A percentile compares a stretch with the other conserved stretches of the same genome.
These are phyloP conservation scores for Taphrina wiesneri DNA, from an alignment of 1,139 yeast species.

Conservation along the genomic window DNA sequence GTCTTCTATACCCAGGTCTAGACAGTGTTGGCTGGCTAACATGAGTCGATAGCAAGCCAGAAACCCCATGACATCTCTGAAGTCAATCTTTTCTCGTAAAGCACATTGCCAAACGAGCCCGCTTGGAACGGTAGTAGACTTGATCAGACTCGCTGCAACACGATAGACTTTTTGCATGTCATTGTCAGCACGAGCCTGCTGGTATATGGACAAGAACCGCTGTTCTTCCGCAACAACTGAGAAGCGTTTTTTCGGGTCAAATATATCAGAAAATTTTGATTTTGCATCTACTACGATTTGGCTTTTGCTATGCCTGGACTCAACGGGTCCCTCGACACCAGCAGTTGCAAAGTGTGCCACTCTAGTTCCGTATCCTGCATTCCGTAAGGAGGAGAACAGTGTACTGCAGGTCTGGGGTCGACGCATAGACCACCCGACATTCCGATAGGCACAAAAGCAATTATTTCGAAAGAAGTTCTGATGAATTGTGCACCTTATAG, in stretches of 20 bases:
- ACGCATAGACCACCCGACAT: background rate
- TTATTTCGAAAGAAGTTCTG: background rate
- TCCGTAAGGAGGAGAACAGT: background rate
- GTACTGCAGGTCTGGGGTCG: background rate
- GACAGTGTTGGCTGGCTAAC: background rate
- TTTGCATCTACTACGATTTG: background rate
- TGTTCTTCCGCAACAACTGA: background rate
- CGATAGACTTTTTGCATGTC: background rate
- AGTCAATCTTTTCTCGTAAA: background rate
- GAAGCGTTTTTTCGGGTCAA: background rate
- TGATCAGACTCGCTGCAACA: background rate
- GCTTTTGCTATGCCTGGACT: background rate
- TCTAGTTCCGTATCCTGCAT: background rate
- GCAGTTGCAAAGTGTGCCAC: background rate
- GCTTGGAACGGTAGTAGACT: background rate
- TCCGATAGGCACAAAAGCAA: background rate
- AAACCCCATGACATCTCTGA: background rate
- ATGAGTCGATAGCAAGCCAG: background rate
- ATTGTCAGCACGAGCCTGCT: background rate
- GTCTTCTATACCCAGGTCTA: background rate
- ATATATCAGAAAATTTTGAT: background rate
- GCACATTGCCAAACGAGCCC: constrained; percentile 16
- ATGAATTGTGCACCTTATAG: background rate
- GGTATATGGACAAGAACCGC: background rate
- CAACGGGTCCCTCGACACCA: background rate